Conservation (phyloP, 805 yeast genomes). For the Pichia heedii region DNA sequence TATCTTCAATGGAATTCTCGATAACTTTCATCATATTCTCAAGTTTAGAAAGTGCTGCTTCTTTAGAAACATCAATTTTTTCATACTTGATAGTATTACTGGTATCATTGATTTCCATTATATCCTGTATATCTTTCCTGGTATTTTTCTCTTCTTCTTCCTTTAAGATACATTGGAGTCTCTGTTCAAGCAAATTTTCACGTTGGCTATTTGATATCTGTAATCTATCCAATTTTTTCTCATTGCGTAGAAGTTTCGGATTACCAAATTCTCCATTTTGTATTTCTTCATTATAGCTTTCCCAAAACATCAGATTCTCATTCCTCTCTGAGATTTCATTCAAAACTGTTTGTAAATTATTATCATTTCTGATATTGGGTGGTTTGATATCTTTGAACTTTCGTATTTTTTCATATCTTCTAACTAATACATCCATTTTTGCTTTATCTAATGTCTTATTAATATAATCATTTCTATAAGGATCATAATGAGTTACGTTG, state of each 20-base stretch:
- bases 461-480: constrained; percentile 7
- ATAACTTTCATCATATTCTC: constrained; percentile 7
- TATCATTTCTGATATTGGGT: constrained; percentile 7
- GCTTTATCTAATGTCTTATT: neutral
- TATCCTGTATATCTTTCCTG: neutral
- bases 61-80: constrained; percentile 10
- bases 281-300: neutral
- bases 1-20: neutral
- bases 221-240: constrained; percentile 4
- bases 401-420: constrained; percentile 3
- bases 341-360: constrained; percentile 5
- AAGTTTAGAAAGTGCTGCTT: constrained; percentile 9
- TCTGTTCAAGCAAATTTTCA: neutral
- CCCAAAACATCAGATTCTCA: constrained; percentile 2
- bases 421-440: neutral
- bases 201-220: neutral
- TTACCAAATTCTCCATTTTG: constrained; percentile 1
- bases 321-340: constrained; percentile 1
- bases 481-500: constrained; percentile 13
- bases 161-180: neutral
- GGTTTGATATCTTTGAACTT: constrained; percentile 3
- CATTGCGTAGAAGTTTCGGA: constrained; percentile 2
- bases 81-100: neutral
- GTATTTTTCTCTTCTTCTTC: neutral
- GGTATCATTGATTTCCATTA: neutral